Conservation (phyloP, 2,329 filamentous ascomycete species). For the Colletotrichum orbiculare region DNA sequence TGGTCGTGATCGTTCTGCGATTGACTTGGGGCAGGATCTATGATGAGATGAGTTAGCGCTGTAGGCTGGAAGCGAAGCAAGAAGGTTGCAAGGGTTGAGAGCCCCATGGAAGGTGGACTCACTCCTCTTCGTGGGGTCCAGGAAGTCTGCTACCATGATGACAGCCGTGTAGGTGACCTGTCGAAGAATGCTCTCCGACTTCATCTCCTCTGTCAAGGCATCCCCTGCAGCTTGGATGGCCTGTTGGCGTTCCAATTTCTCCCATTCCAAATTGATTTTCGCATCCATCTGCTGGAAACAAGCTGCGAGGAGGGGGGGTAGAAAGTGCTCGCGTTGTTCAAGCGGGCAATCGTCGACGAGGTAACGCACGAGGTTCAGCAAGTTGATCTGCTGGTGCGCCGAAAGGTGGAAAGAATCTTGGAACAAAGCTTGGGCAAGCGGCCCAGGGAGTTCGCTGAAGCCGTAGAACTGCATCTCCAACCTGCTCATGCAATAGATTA, state of each 20-base stretch:
- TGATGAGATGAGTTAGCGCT: too few species aligned
- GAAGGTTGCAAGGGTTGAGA: not conserved
- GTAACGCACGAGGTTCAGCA: conserved; percentile 88
- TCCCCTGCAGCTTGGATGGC: conserved; percentile 74
- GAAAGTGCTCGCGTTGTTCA: conserved; percentile 79
- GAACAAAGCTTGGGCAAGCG: conserved; percentile 86
- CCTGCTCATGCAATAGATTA: conserved; percentile 92
- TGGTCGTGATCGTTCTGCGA: conserved; percentile 43
- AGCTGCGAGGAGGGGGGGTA: conserved; percentile 83
- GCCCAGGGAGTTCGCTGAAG: conserved; percentile 83
- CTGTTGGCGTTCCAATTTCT: conserved; percentile 74
- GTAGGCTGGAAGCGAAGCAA: too few species aligned
- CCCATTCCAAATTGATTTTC: conserved; percentile 91
- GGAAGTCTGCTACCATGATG: conserved; percentile 88
- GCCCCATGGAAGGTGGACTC: conserved; percentile 44
- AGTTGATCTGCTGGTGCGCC: conserved; percentile 92
- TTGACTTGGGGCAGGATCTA: conserved; percentile 48
- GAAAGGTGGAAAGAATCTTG: conserved; percentile 84
- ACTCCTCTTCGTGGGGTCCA: conserved; percentile 80
- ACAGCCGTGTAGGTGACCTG: conserved; percentile 94
- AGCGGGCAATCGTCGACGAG: conserved; percentile 93
- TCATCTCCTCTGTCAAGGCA: conserved; percentile 95
- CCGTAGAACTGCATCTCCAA: conserved; percentile 91
- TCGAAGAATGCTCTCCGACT: conserved; percentile 92
- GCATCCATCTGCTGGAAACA: conserved; percentile 88